A percentile compares a stretch with the other conserved stretches of the same genome.
These are phyloP conservation scores for Rhodotorula glutinis DNA, from an alignment of 1,284 basidiomycete species.

Conservation along the genomic window DNA sequence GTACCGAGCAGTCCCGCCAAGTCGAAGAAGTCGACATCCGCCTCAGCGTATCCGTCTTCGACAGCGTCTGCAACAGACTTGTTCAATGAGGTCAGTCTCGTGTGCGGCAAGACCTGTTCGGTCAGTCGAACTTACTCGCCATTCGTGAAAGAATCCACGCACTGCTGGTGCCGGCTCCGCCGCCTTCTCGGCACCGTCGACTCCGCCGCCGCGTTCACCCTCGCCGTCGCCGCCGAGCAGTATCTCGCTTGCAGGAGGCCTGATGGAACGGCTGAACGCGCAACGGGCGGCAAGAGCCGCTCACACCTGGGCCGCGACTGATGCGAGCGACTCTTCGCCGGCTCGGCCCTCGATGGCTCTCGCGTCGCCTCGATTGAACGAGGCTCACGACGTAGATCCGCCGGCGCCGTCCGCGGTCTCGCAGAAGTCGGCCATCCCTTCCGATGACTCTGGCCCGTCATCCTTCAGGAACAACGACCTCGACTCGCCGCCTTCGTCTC, in stretches of 20 bases:
- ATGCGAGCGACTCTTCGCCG: background rate
- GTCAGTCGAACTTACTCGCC: background rate
- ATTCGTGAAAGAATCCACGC: background rate
- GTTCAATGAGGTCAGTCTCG: too few species aligned
- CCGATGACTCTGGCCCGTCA: too few species aligned
- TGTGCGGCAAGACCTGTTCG: too few species aligned
- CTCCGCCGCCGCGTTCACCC: background rate
- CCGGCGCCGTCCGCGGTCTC: too few species aligned
- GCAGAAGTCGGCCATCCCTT: too few species aligned
- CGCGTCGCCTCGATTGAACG: too few species aligned
- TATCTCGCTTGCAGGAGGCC: conserved; percentile 14
- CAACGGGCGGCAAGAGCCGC: conserved; percentile 15
- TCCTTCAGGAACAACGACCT: too few species aligned
- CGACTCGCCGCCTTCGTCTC: too few species aligned
- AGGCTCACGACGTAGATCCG: too few species aligned
- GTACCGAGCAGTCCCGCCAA: conserved; percentile 11
- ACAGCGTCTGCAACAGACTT: too few species aligned
- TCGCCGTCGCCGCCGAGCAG: background rate
- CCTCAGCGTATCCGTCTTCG: background rate
- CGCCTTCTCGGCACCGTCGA: too few species aligned
- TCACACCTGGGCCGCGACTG: background rate
- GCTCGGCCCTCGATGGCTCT: too few species aligned
- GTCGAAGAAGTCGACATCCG: background rate
- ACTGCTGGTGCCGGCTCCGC: background rate
- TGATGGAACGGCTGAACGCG: conserved; percentile 27